These are phyloP conservation scores for Paramecium octaurelia DNA, from an alignment of 73 alveolate genomes.

Conservation along the genomic window DNA sequence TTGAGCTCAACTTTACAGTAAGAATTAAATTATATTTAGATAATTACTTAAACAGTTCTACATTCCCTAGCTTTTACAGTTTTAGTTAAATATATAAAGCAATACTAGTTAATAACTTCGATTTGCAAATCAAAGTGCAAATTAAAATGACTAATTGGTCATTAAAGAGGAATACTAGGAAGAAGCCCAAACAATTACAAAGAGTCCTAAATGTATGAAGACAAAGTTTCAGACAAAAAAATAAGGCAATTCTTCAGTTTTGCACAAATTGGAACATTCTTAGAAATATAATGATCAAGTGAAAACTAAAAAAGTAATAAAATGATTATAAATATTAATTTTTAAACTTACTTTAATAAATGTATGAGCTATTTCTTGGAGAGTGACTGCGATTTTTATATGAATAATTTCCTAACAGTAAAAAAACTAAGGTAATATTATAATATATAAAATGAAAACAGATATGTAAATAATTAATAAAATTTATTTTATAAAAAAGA, in stretches of 20 bases:
- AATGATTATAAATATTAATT: not conserved
- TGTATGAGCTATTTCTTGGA: not conserved
- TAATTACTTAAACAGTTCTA: not conserved
- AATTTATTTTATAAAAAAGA: too few species aligned
- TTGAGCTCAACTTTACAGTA: not conserved
- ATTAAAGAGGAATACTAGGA: not conserved
- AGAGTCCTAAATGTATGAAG: not conserved
- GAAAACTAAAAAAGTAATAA: not conserved
- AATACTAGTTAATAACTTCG: not conserved
- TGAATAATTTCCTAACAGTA: not conserved
- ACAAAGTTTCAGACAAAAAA: not conserved
- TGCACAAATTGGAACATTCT: not conserved
- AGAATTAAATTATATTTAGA: not conserved
- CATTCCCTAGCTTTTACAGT: not conserved
- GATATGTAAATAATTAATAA: not conserved
- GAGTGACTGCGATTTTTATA: not conserved
- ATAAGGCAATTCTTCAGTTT: not conserved
- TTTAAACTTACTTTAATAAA: not conserved
- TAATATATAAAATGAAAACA: not conserved
- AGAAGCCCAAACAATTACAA: not conserved
- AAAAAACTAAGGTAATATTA: not conserved
- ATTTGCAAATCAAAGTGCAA: not conserved
- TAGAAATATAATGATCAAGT: not conserved
- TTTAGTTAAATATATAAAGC: not conserved
- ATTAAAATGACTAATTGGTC: not conserved